Conservation (phyloP, 345 rosid genomes). For the Euphorbia tirucalli region DNA sequence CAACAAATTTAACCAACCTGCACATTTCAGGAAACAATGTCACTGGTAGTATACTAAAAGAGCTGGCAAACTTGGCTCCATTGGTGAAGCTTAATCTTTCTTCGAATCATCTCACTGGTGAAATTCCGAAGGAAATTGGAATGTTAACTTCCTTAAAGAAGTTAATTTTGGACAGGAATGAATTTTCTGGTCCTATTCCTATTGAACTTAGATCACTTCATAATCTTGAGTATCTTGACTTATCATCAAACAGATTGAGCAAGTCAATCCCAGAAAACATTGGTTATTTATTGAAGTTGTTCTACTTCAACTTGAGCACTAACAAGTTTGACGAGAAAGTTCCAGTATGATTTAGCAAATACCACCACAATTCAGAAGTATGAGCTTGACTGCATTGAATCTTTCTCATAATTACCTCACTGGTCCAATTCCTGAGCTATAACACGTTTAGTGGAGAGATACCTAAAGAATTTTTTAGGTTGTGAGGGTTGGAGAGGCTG, state of each 20-base stretch:
- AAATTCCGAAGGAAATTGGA: conserved; percentile 36
- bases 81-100: conserved; percentile 37
- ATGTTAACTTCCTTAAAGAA: neutral
- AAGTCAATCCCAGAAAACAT: conserved; percentile 14
- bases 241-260: conserved; percentile 36
- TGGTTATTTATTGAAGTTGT: neutral
- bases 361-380: conserved; percentile 5
- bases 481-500: conserved; percentile 17
- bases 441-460: conserved; percentile 30
- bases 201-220: conserved; percentile 15
- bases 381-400: conserved; percentile 2
- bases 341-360: too few species aligned
- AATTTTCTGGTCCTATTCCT: conserved; percentile 23
- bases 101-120: conserved; percentile 30
- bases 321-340: conserved; percentile 29
- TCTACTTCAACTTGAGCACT: conserved; percentile 33
- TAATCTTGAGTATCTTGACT: conserved; percentile 19
- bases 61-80: conserved; percentile 20
- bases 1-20: conserved; percentile 2
- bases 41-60: conserved; percentile 30
- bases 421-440: conserved; percentile 26
- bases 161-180: conserved; percentile 20
- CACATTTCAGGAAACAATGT: conserved; percentile 24
- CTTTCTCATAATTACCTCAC: conserved; percentile 32
- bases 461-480: neutral